Evolutionary conservation across 768 basidiomycete genomes (phyloP).

Genomic region (Trametes sanguinea): DNA sequence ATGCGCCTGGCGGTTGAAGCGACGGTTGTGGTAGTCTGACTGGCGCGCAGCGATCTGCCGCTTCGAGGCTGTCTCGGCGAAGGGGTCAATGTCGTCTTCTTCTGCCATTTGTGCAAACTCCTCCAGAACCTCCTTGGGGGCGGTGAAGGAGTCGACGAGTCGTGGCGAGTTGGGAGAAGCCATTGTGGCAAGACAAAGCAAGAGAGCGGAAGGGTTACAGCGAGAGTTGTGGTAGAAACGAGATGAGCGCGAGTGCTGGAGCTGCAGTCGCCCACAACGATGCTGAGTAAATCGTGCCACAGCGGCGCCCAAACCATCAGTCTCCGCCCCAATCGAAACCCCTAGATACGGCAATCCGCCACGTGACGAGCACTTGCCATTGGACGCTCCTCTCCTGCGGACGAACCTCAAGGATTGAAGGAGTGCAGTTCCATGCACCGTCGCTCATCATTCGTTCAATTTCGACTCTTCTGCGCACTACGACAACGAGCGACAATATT

Average conservation of each 20-base stretch:
- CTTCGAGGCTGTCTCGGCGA: conserved; percentile 89
- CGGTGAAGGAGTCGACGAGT: conserved; percentile 89
- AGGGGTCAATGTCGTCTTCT: conserved; percentile 89
- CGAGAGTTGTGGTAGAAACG: not conserved
- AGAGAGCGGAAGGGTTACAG: not conserved
- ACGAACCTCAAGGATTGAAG: too few relatives aligned
- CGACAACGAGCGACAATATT: too few relatives aligned
- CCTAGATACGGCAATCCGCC: not conserved
- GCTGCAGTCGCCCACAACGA: not conserved
- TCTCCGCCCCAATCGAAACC: not conserved
- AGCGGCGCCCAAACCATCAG: not conserved
- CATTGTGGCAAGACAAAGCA: conserved; percentile 26
- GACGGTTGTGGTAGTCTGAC: conserved; percentile 91
- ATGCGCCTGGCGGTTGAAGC: conserved; percentile 82
- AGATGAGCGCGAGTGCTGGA: conserved; percentile 3
- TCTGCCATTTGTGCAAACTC: conserved; percentile 95
- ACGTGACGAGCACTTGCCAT: too few relatives aligned
- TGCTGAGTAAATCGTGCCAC: conserved; percentile 16
- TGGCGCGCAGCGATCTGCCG: conserved; percentile 93
- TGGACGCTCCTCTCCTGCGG: too few relatives aligned
- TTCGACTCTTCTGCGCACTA: too few relatives aligned
- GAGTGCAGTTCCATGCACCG: too few relatives aligned
- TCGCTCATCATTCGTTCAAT: too few relatives aligned
- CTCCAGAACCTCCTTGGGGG: conserved; percentile 88
- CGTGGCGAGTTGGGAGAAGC: conserved; percentile 43